Evolutionary conservation across 257 asterid species (phyloP).

Genomic region (Salvia hispanica): DNA sequence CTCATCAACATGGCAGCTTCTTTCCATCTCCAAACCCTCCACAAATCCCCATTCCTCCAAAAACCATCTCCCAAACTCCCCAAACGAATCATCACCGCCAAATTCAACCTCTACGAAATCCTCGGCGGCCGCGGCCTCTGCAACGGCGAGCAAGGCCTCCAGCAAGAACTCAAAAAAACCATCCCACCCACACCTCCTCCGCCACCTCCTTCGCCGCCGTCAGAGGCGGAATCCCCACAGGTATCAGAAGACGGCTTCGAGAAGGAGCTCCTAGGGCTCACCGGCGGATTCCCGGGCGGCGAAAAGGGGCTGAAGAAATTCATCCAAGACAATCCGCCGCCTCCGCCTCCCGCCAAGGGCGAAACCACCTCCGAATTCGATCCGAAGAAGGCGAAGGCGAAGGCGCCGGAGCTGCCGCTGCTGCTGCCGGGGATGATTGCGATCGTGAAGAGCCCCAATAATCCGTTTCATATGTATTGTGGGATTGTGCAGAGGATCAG

Average conservation of each 20-base stretch:
- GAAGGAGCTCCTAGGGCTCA: constrained; percentile 75
- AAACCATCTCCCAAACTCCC: constrained; percentile 34
- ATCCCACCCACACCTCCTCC: constrained; percentile 38
- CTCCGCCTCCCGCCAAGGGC: constrained; percentile 39
- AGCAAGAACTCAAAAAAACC: constrained; percentile 53
- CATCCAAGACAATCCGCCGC: constrained; percentile 75
- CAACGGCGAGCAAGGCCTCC: constrained; percentile 72
- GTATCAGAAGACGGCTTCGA: constrained; percentile 62
- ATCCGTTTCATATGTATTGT: constrained; percentile 77
- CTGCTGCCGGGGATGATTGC: constrained; percentile 89
- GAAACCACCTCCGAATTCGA: constrained; percentile 36
- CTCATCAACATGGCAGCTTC: constrained; percentile 54
- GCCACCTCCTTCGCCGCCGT: constrained; percentile 3
- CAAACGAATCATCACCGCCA: constrained; percentile 52
- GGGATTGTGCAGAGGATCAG: constrained; percentile 91
- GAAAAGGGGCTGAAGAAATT: constrained; percentile 72
- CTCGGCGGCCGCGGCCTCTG: constrained; percentile 83
- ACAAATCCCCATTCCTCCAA: constrained; percentile 60
- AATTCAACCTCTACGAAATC: constrained; percentile 74
- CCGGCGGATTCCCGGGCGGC: constrained; percentile 94
- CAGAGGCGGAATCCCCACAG: constrained; percentile 24
- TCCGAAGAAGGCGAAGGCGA: constrained; percentile 47
- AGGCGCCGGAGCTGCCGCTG: constrained; percentile 76
- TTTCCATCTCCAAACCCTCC: constrained; percentile 54
- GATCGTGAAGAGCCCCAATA: constrained; percentile 66